Conservation (phyloP, 805 yeast species). For the Myxozyma sirexii region DNA sequence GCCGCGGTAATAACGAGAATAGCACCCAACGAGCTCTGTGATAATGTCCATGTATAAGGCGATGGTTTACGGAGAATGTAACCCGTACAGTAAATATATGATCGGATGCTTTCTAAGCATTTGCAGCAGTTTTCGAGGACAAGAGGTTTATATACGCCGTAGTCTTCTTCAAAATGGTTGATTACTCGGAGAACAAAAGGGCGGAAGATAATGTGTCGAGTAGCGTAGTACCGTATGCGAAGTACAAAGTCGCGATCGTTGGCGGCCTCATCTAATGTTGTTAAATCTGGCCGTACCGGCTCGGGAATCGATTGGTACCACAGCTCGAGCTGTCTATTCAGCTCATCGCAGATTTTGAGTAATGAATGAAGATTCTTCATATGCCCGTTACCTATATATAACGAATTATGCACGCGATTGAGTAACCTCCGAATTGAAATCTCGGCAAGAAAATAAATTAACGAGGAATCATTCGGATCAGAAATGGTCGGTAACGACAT, state of each 20-base stretch:
- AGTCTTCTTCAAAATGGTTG: background rate
- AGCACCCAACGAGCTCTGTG: constrained; percentile 14
- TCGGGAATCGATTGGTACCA: constrained; percentile 17
- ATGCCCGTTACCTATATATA: background rate
- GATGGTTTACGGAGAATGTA: constrained; percentile 5
- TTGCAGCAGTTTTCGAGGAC: constrained; percentile 2
- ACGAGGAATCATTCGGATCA: background rate
- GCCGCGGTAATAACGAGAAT: constrained; percentile 13
- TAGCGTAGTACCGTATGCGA: constrained; percentile 10
- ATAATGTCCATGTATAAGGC: constrained; percentile 15
- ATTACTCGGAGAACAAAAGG: constrained; percentile 10
- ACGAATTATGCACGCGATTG: constrained; percentile 16
- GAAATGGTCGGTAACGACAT: constrained; percentile 10
- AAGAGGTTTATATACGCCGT: background rate
- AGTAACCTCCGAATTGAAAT: constrained; percentile 12
- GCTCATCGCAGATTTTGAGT: constrained; percentile 7
- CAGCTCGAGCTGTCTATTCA: constrained; percentile 17
- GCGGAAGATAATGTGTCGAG: constrained; percentile 14
- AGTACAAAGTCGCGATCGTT: constrained; percentile 4
- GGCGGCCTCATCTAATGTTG: background rate
- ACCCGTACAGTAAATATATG: constrained; percentile 1
- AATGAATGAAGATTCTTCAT: background rate
- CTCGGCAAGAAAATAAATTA: constrained; percentile 11
- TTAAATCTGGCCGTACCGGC: constrained; percentile 3
- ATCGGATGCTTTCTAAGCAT: constrained; percentile 15